These are phyloP conservation scores for Fusarium proliferatum DNA, from an alignment of 2,329 filamentous ascomycete genomes.

Conservation along the genomic window DNA sequence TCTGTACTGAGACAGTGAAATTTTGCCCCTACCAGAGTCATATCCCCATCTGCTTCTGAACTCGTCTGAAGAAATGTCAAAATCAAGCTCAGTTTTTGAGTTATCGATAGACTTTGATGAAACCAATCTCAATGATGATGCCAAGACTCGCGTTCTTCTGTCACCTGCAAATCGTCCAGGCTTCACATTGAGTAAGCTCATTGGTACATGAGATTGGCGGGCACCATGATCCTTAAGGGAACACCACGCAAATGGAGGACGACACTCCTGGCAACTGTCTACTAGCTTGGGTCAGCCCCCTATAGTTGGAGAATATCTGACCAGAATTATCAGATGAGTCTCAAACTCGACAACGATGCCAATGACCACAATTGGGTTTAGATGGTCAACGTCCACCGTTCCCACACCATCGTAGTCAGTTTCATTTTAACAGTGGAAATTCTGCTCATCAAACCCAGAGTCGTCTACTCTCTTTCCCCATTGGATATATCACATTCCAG, in stretches of 20 bases:
- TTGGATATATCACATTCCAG: conserved; percentile 29
- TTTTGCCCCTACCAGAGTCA: conserved; percentile 1
- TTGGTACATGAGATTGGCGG: background rate
- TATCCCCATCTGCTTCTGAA: background rate
- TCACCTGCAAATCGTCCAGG: background rate
- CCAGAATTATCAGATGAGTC: background rate
- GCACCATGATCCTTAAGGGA: conserved; percentile 6
- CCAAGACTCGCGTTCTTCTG: conserved; percentile 25
- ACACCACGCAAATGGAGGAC: background rate
- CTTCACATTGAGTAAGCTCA: conserved; percentile 4
- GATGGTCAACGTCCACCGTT: conserved; percentile 1
- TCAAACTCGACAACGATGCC: conserved; percentile 5
- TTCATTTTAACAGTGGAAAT: background rate
- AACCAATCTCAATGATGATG: conserved; percentile 22
- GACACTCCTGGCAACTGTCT: background rate
- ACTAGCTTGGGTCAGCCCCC: background rate
- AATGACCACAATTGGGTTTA: conserved; percentile 25
- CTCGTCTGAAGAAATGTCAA: background rate
- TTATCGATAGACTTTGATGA: conserved; percentile 13
- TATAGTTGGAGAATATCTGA: conserved; percentile 1
- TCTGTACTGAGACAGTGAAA: conserved; percentile 2
- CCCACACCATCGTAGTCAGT: conserved; percentile 2
- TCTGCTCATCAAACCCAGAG: background rate
- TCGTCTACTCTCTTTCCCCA: background rate
- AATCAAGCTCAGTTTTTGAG: conserved; percentile 13